Percentiles rank a stretch among this genome's conserved stretches.
These are phyloP conservation scores for Ceriops tagal DNA, from an alignment of 345 rosid genomes.

Conservation along the genomic window DNA sequence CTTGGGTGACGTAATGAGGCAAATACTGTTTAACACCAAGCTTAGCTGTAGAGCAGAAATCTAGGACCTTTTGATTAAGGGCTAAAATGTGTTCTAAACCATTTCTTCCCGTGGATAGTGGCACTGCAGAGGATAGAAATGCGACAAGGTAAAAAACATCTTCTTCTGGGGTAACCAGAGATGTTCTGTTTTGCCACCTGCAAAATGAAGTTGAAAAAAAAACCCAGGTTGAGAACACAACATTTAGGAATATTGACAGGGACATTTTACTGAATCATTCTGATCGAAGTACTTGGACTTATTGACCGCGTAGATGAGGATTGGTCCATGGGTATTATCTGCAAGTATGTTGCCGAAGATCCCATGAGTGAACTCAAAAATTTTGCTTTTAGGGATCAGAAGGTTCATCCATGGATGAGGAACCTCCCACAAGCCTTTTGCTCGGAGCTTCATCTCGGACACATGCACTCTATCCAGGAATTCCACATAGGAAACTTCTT, in stretches of 20 bases:
- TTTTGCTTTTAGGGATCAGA: slow-evolving; percentile 64
- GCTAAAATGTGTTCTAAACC: slow-evolving; percentile 59
- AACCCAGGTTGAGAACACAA: not conserved
- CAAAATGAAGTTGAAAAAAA: slow-evolving; percentile 16
- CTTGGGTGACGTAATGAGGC: slow-evolving; percentile 70
- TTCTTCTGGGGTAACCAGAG: slow-evolving; percentile 71
- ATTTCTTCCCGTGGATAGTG: slow-evolving; percentile 52
- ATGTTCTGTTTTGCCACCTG: slow-evolving; percentile 86
- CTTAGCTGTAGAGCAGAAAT: slow-evolving; percentile 50
- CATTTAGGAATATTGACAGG: not conserved
- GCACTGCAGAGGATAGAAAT: slow-evolving; percentile 70
- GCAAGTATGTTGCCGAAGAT: slow-evolving; percentile 68
- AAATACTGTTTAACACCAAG: slow-evolving; percentile 83
- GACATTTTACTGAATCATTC: not conserved
- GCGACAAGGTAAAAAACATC: slow-evolving; percentile 73
- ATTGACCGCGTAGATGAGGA: slow-evolving; percentile 81
- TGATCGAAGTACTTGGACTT: slow-evolving; percentile 57
- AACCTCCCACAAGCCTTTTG: slow-evolving; percentile 84
- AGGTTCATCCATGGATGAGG: slow-evolving; percentile 98
- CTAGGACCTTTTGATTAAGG: slow-evolving; percentile 62
- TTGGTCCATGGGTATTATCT: slow-evolving; percentile 72
- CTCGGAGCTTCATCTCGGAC: slow-evolving; percentile 62
- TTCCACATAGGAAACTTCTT: slow-evolving; percentile 67
- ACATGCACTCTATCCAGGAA: slow-evolving; percentile 87
- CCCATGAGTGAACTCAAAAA: slow-evolving; percentile 46